Evolutionary conservation across 2,329 filamentous ascomycete genomes (phyloP).

Genomic region (Pyrenophora seminiperda): DNA sequence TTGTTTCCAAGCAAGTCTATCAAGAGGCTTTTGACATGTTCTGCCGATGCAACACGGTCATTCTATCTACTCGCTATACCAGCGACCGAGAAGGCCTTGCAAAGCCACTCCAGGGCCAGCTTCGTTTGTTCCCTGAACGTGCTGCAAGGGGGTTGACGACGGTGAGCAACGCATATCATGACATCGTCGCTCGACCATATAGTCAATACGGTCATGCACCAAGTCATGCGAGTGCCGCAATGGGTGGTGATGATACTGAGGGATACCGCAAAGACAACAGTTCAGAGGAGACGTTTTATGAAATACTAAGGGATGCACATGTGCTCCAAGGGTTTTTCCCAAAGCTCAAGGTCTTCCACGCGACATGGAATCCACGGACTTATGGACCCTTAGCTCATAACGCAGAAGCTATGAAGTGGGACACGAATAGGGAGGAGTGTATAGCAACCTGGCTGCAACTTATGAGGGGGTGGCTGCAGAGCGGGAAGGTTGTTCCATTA

Average conservation of each 20-base stretch:
- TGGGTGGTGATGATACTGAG: constrained; percentile 1
- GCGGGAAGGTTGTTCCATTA: constrained; percentile 11
- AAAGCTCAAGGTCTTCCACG: constrained; percentile 14
- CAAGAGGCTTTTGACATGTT: constrained; percentile 25
- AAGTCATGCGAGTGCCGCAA: background rate
- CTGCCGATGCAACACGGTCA: constrained; percentile 18
- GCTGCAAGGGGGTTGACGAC: constrained; percentile 4
- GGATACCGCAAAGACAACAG: background rate
- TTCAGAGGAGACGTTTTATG: constrained; percentile 5
- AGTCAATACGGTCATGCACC: background rate
- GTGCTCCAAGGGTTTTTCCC: constrained; percentile 19
- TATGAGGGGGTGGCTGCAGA: constrained; percentile 12
- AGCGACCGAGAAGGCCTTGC: background rate
- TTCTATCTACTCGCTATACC: background rate
- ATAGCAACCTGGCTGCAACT: constrained; percentile 13
- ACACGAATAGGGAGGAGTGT: background rate
- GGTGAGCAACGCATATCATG: constrained; percentile 3
- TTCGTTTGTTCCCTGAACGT: constrained; percentile 25
- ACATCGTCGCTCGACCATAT: background rate
- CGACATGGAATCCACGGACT: constrained; percentile 7
- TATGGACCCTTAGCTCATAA: background rate
- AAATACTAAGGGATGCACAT: constrained; percentile 21
- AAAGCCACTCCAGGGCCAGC: constrained; percentile 4
- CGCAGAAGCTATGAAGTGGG: background rate
- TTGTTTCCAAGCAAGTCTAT: constrained; percentile 26